A percentile compares a stretch with the other conserved stretches of the same genome.
These are phyloP conservation scores for Venturia asperata DNA, from an alignment of 2,329 filamentous ascomycete genomes.

Conservation along the genomic window DNA sequence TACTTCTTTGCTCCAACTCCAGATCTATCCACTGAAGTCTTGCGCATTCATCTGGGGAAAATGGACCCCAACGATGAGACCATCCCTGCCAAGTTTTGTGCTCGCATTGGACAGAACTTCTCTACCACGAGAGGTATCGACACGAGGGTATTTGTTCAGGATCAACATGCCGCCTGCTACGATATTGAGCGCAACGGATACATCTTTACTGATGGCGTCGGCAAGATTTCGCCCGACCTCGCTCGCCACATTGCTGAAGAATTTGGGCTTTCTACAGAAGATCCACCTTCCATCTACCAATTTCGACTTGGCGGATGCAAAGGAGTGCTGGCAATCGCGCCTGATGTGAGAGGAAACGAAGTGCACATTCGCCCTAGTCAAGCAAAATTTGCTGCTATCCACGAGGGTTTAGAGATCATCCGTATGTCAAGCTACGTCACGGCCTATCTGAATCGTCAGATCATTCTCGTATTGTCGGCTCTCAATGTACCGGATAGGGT, in stretches of 20 bases:
- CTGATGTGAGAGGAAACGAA: constrained; percentile 57
- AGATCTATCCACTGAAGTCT: constrained; percentile 62
- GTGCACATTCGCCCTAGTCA: constrained; percentile 79
- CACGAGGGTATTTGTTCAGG: constrained; percentile 8
- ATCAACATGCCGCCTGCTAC: background rate
- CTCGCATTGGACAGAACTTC: constrained; percentile 88
- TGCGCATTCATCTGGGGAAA: constrained; percentile 77
- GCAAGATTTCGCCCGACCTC: constrained; percentile 77
- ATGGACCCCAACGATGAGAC: constrained; percentile 66
- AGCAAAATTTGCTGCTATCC: constrained; percentile 69
- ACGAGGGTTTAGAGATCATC: constrained; percentile 76
- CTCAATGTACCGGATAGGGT: constrained; percentile 62
- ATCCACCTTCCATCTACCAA: constrained; percentile 75
- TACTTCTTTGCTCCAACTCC: constrained; percentile 81
- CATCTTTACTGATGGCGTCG: constrained; percentile 86
- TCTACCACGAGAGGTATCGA: constrained; percentile 75
- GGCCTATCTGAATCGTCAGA: constrained; percentile 81
- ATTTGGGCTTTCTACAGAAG: constrained; percentile 52
- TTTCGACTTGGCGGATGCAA: constrained; percentile 92
- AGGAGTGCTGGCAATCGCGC: constrained; percentile 73
- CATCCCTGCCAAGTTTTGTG: constrained; percentile 81
- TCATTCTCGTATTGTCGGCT: constrained; percentile 74
- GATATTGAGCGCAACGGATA: constrained; percentile 65
- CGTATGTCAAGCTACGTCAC: constrained; percentile 67
- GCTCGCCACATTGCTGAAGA: constrained; percentile 67